A percentile compares a stretch with the other conserved stretches of the same genome.
Evolutionary conservation across 1,284 basidiomycete genomes (phyloP).

Genomic region (Melampsora abietis-canadensis): DNA sequence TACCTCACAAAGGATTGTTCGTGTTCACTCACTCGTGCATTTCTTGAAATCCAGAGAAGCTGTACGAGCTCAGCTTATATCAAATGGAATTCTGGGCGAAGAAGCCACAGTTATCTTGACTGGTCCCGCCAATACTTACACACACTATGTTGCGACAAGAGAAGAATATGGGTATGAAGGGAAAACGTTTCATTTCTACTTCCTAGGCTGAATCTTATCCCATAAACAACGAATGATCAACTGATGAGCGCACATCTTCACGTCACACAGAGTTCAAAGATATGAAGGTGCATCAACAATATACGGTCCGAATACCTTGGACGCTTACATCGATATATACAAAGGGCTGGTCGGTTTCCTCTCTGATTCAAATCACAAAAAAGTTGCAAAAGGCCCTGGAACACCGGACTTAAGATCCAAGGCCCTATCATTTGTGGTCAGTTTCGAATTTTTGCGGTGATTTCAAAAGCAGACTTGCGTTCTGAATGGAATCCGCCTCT

Average conservation of each 20-base stretch:
- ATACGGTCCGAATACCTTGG: constrained; percentile 73
- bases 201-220: background rate
- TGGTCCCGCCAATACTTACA: constrained; percentile 76
- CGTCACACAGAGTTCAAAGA: constrained; percentile 72
- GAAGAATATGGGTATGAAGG: constrained; percentile 12
- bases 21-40: background rate
- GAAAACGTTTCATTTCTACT: background rate
- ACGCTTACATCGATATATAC: constrained; percentile 75
- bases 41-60: constrained; percentile 57
- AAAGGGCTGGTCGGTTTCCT: constrained; percentile 65
- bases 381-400: constrained; percentile 64
- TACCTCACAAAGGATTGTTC: constrained; percentile 1
- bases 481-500: too few species aligned
- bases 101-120: constrained; percentile 66
- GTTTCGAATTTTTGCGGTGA: constrained; percentile 31
- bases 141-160: constrained; percentile 62
- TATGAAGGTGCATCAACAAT: constrained; percentile 79
- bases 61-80: constrained; percentile 64
- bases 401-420: constrained; percentile 65
- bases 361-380: constrained; percentile 58
- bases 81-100: constrained; percentile 62
- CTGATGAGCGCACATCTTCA: constrained; percentile 58
- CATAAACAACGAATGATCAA: background rate
- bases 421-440: constrained; percentile 67
- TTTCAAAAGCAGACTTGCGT: too few species aligned